These are phyloP conservation scores for Laguncularia racemosa DNA, from an alignment of 345 rosid genomes.

Conservation along the genomic window DNA sequence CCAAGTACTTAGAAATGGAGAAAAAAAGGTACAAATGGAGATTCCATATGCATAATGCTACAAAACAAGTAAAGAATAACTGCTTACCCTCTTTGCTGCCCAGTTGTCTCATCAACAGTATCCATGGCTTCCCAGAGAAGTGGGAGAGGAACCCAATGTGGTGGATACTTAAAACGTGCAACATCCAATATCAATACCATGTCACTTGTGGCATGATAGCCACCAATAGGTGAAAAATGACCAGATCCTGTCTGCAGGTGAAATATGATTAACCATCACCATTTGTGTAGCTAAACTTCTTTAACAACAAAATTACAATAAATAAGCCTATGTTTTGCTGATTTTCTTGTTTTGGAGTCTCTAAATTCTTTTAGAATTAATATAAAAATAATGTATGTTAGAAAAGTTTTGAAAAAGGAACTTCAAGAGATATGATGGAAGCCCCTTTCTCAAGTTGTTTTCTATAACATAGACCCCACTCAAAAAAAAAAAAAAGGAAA, in stretches of 20 bases:
- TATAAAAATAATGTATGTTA: too few relatives aligned
- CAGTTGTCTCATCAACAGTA: constrained; percentile 45
- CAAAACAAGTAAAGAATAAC: too few relatives aligned
- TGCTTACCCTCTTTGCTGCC: constrained; percentile 57
- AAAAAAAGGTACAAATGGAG: too few relatives aligned
- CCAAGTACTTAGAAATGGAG: too few relatives aligned
- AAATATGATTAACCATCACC: background rate
- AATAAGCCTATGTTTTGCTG: background rate
- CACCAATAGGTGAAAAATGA: constrained; percentile 89
- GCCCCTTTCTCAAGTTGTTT: too few relatives aligned
- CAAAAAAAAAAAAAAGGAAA: too few relatives aligned
- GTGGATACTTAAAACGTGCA: constrained; percentile 88
- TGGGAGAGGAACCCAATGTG: constrained; percentile 77
- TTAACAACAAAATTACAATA: background rate
- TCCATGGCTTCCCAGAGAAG: constrained; percentile 92
- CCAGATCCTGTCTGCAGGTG: constrained; percentile 64
- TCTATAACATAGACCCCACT: too few relatives aligned
- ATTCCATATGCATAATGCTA: too few relatives aligned
- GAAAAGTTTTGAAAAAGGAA: too few relatives aligned
- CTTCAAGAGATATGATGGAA: too few relatives aligned
- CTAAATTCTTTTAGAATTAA: too few relatives aligned
- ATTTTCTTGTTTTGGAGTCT: too few relatives aligned
- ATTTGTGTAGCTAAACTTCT: background rate
- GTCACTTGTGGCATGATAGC: constrained; percentile 73
- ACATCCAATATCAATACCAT: constrained; percentile 88